phyloP scores from a whole-genome alignment of 768 basidiomycete genomes.

The Candolleomyces aberdarensis region DNA sequence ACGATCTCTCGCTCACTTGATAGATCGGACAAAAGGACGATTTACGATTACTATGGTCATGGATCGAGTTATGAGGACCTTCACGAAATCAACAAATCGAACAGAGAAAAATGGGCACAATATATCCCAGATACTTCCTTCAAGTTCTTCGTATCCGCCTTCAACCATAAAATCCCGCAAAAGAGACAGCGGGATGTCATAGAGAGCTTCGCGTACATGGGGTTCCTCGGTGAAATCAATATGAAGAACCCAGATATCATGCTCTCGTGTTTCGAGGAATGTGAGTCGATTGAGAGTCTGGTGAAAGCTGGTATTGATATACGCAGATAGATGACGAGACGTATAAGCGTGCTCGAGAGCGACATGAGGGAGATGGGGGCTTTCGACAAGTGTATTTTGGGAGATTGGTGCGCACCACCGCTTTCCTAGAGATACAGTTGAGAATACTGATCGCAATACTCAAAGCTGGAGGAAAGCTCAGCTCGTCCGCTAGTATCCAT shows the following conservation, averaged over 20 bases:
- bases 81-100: constrained; percentile 51
- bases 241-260: constrained; percentile 76
- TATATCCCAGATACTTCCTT: constrained; percentile 71
- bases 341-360: constrained; percentile 37
- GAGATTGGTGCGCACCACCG: constrained; percentile 64
- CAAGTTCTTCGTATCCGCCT: constrained; percentile 73
- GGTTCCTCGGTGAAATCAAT: constrained; percentile 73
- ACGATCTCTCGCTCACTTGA: no score
- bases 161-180: constrained; percentile 73
- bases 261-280: constrained; percentile 83
- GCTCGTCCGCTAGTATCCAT: constrained; percentile 64
- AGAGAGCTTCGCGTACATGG: constrained; percentile 85
- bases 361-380: constrained; percentile 60
- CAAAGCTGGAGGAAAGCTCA: constrained; percentile 55
- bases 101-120: constrained; percentile 48
- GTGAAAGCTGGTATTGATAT: background rate
- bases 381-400: constrained; percentile 79
- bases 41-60: constrained; percentile 76
- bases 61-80: constrained; percentile 68
- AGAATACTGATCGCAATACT: background rate
- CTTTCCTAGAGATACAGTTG: background rate
- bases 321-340: constrained; percentile 36
- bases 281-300: constrained; percentile 39
- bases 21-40: constrained; percentile 43
- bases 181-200: constrained; percentile 63